These are phyloP conservation scores for Aspergillus ostianus DNA, from an alignment of 495 filamentous ascomycete genomes.

Conservation along the genomic window DNA sequence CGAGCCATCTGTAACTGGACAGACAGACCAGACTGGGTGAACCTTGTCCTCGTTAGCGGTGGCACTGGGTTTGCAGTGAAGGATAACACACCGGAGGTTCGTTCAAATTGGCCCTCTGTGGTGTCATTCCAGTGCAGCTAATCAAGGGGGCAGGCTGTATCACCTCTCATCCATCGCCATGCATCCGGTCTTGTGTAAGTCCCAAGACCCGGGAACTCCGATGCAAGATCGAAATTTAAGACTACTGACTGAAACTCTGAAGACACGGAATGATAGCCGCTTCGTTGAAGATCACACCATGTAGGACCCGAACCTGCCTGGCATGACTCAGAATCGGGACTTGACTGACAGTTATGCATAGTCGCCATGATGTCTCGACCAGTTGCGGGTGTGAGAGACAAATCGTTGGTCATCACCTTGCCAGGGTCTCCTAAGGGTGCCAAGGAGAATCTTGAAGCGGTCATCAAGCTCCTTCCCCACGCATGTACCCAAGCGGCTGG, in stretches of 20 bases:
- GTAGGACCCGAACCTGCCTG: conserved; percentile 49
- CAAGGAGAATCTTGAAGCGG: conserved; percentile 85
- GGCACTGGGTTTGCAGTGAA: conserved; percentile 92
- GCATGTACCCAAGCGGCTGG: conserved; percentile 89
- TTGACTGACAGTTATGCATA: conserved; percentile 35
- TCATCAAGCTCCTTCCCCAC: conserved; percentile 89
- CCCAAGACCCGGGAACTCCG: conserved; percentile 1
- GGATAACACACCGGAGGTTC: conserved; percentile 85
- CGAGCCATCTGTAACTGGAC: conserved; percentile 65
- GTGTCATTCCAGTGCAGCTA: conserved; percentile 13
- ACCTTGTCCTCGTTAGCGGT: conserved; percentile 84
- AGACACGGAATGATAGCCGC: conserved; percentile 91
- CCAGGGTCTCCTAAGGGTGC: conserved; percentile 98
- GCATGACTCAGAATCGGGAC: conserved; percentile 17
- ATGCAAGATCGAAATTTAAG: conserved; percentile 6
- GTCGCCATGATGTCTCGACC: conserved; percentile 98
- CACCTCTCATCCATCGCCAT: conserved; percentile 77
- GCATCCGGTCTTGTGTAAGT: conserved; percentile 84
- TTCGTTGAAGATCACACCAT: conserved; percentile 83
- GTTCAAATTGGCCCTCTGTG: conserved; percentile 18
- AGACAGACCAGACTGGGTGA: conserved; percentile 56
- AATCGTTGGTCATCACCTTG: conserved; percentile 82
- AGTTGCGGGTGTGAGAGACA: conserved; percentile 83
- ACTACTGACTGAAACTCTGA: conserved; percentile 26
- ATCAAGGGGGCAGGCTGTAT: conserved; percentile 63